These are phyloP conservation scores for Rhodotorula sp. DNA, from an alignment of 1,284 basidiomycete genomes.

Conservation along the genomic window DNA sequence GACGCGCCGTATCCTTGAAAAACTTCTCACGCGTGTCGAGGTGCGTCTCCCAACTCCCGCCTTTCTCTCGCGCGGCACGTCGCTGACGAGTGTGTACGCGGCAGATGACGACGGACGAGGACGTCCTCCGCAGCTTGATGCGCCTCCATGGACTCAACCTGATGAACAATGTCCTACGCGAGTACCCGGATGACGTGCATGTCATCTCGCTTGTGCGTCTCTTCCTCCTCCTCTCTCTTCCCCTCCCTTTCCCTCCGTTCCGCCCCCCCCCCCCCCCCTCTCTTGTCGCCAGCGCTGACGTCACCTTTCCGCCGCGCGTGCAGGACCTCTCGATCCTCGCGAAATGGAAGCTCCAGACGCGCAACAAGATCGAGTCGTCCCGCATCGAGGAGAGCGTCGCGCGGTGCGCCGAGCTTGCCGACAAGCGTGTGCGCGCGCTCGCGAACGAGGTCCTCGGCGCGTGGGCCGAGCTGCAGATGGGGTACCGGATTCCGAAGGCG, in stretches of 20 bases:
- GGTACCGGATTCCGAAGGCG: conserved; percentile 78
- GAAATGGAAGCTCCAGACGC: conserved; percentile 78
- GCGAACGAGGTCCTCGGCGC: conserved; percentile 67
- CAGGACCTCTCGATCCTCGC: conserved; percentile 74
- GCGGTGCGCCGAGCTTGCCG: conserved; percentile 55
- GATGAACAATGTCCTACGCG: conserved; percentile 84
- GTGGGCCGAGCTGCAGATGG: conserved; percentile 74
- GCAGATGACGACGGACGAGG: conserved; percentile 80
- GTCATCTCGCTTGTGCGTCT: conserved; percentile 66
- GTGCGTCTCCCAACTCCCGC: conserved; percentile 59
- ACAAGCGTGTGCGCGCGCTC: conserved; percentile 60
- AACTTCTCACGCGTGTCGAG: conserved; percentile 76
- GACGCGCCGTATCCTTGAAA: conserved; percentile 78
- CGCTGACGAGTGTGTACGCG: no score
- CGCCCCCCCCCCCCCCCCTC: not conserved
- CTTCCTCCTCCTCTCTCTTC: conserved; percentile 26
- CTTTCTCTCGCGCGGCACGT: not conserved
- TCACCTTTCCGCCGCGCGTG: not conserved
- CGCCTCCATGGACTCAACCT: conserved; percentile 90
- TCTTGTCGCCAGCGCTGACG: not conserved
- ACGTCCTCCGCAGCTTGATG: conserved; percentile 81
- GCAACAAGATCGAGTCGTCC: conserved; percentile 92
- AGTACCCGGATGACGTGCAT: conserved; percentile 72
- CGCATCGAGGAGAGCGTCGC: conserved; percentile 71
- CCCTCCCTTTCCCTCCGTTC: no score